phyloP scores from a whole-genome alignment of 177 flowering plant species.

The Vitis hybrid region DNA sequence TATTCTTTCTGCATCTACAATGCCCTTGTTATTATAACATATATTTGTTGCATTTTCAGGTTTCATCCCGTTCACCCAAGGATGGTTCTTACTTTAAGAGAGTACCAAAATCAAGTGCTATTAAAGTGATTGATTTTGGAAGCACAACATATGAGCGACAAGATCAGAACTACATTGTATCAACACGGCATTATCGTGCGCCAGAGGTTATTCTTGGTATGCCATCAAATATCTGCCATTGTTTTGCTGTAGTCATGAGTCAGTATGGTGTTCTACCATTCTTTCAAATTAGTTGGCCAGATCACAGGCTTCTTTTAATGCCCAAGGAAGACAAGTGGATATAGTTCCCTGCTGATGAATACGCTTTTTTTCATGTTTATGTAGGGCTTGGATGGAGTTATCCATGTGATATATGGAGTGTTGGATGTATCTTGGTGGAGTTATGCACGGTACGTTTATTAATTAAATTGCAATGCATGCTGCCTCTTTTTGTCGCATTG shows the following conservation, averaged over 20 bases:
- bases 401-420: conserved; percentile 68
- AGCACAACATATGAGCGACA: conserved; percentile 61
- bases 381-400: conserved; percentile 64
- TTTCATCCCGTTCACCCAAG: conserved; percentile 40
- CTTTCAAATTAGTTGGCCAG: too few relatives aligned
- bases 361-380: background rate
- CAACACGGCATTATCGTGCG: conserved; percentile 69
- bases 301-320: too few relatives aligned
- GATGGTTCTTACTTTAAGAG: conserved; percentile 45
- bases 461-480: background rate
- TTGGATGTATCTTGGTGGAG: conserved; percentile 65
- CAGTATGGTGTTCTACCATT: too few relatives aligned
- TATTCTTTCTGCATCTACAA: background rate
- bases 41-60: conserved; percentile 18
- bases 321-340: too few relatives aligned
- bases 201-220: conserved; percentile 72
- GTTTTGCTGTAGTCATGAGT: background rate
- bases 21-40: background rate
- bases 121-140: conserved; percentile 72
- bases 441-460: conserved; percentile 46
- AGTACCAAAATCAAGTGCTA: conserved; percentile 63
- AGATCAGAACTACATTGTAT: conserved; percentile 56
- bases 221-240: background rate
- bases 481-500: background rate
- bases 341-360: too few relatives aligned